Evolutionary conservation across 495 filamentous ascomycete genomes (phyloP), one percentile per base, ranked within the genome.

Genomic region (Penicillium ochrochloron): DNA sequence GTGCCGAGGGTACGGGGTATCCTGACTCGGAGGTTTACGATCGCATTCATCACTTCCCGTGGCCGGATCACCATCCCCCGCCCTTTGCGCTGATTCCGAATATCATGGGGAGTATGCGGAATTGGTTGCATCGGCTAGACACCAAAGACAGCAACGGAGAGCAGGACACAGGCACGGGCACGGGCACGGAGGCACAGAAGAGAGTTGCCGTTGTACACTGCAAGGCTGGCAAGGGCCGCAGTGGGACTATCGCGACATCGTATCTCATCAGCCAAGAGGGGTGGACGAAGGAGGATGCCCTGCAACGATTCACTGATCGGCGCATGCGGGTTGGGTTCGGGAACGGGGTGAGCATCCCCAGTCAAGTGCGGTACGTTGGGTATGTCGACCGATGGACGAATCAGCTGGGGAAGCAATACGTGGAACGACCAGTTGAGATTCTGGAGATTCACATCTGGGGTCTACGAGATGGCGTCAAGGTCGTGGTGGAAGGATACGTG

Each of bases 51-150:
- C 95, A 98, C 78, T 97, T 90, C 67, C 95, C 95, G 2, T 99
- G 91, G 85, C 96, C 96, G 0, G 95, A 99, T 73, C 95, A 99
- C 72, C 95, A 98, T 73, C 96, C 95, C 34, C 95, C 95, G 62
- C 95, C 96, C 4, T 98, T 99, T 70, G 84, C 86, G 34, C 77
- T 97, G 15, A 89, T 98, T 25, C 94, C 93, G 1, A 81, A 89
- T 70, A 92, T 97, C n/a, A 85, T 97, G 82, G 93, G 85, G 7
- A 89, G 89, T 66, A 97, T 98, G 93, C 84, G 90, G 57, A 89
- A 93, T 61, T 97, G 93, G 93, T 71, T 96, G 39, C 77, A 85
- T 29, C 85, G 80, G 17, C 78, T 86, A n/a, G 80, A 83, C 12
- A 67, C 63, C 0, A 58, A 69, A 39, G 63, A 71, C n/a, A n/a